phyloP scores from a whole-genome alignment of 2,329 filamentous ascomycete genomes.

The Orbilia ellipsospora region DNA sequence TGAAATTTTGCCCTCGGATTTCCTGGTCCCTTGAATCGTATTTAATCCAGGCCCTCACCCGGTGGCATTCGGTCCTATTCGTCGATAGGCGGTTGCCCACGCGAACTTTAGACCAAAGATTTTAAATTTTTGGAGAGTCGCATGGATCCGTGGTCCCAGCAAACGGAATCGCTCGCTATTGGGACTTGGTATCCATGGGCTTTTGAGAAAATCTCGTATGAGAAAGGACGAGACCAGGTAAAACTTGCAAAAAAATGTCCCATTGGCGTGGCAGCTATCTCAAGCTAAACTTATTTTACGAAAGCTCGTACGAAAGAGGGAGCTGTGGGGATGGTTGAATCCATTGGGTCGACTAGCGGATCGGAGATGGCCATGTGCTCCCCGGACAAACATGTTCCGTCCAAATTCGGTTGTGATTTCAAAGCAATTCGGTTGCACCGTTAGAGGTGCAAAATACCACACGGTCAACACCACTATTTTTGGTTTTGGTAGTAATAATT shows the following conservation, averaged over 20 bases:
- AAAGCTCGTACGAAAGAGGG: conserved; percentile 28
- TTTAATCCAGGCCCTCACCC: not conserved
- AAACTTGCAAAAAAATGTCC: conserved; percentile 1
- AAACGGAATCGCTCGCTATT: conserved; percentile 5
- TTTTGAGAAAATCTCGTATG: not conserved
- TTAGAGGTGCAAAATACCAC: conserved; percentile 28
- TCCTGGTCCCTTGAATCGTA: no score
- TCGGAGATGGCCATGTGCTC: conserved; percentile 41
- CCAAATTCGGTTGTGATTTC: conserved; percentile 32
- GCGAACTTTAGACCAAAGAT: not conserved
- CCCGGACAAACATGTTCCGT: conserved; percentile 18
- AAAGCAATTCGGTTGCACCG: conserved; percentile 44
- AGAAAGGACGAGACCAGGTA: conserved; percentile 10
- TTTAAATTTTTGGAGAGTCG: not conserved
- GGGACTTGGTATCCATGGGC: not conserved
- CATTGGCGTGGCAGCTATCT: not conserved
- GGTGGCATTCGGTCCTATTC: conserved; percentile 21
- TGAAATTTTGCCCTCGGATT: not conserved
- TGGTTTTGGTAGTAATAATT: no score
- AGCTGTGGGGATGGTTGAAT: not conserved
- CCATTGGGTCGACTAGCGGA: not conserved
- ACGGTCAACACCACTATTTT: conserved; percentile 4
- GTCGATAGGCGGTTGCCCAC: conserved; percentile 19
- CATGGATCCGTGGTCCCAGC: conserved; percentile 16
- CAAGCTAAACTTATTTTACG: conserved; percentile 6